Evolutionary conservation across 2,329 filamentous ascomycete genomes (phyloP).

Genomic region (Ophiostoma triangulosporum): DNA sequence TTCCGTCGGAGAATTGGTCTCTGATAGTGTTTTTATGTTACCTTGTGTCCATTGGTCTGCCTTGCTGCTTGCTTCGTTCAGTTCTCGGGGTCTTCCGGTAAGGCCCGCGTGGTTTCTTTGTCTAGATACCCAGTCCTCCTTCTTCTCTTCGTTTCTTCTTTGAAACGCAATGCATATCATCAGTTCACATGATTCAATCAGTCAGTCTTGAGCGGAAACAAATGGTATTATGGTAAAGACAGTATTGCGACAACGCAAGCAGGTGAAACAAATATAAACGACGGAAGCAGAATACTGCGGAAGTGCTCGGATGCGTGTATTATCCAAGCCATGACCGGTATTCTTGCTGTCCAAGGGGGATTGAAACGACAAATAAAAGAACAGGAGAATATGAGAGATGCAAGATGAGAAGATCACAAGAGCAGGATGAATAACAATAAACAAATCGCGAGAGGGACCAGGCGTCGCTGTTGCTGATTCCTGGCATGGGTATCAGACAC

Average conservation of each 20-base stretch:
- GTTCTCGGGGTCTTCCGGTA: slow-evolving; percentile 8
- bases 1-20: not conserved
- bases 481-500: slow-evolving; percentile 11
- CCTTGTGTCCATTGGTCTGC: not conserved
- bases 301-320: not conserved
- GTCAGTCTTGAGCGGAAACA: not conserved
- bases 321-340: not conserved
- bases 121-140: slow-evolving; percentile 11
- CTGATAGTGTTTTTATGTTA: not conserved
- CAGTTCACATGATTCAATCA: too few species aligned
- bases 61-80: not conserved
- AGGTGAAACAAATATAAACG: not conserved
- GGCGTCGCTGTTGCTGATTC: not conserved
- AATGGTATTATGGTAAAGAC: not conserved
- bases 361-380: too few species aligned
- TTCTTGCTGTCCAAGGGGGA: too few species aligned
- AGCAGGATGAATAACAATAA: not conserved
- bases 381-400: not conserved
- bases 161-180: not conserved
- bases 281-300: not conserved
- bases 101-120: slow-evolving; percentile 10
- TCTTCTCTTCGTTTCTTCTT: not conserved
- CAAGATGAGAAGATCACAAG: not conserved
- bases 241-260: not conserved
- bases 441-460: not conserved